Evolutionary conservation across 1,139 yeast species (phyloP).

Genomic region (Entelexis paramagnoliae): DNA sequence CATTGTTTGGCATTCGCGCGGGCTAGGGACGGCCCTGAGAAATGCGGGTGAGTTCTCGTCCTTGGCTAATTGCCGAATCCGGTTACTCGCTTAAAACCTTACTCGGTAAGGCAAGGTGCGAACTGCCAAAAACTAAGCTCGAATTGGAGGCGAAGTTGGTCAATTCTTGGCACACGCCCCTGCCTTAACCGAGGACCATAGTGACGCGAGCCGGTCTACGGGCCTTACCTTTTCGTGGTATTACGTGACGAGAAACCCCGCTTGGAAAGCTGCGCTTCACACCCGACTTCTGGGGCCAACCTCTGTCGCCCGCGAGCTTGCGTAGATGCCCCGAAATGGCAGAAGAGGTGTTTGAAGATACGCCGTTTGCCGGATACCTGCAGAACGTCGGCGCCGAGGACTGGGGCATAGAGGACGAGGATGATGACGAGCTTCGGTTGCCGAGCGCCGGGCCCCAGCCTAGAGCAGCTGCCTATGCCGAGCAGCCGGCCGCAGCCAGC

Average conservation of each 20-base stretch:
- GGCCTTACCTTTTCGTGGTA: neutral
- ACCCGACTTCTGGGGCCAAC: neutral
- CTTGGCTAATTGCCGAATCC: neutral
- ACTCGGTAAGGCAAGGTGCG: too few species aligned
- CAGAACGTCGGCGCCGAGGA: constrained; percentile 28
- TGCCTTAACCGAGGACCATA: too few species aligned
- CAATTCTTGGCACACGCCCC: too few species aligned
- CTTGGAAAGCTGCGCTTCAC: neutral
- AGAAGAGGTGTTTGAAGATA: constrained; percentile 27
- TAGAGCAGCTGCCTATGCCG: too few species aligned
- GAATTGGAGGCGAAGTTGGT: too few species aligned
- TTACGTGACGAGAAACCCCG: constrained; percentile 4
- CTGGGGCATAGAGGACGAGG: constrained; percentile 27
- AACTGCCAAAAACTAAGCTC: neutral
- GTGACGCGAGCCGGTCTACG: too few species aligned
- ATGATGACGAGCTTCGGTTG: neutral
- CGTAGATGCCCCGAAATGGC: constrained; percentile 6
- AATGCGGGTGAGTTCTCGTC: neutral
- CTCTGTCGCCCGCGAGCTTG: neutral
- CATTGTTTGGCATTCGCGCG: neutral
- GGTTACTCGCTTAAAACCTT: neutral
- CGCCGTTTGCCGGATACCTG: constrained; percentile 30
- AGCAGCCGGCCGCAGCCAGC: neutral
- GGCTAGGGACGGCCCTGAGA: neutral
- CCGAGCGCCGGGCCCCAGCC: too few species aligned